These are phyloP conservation scores for Lathyrus tuberosus DNA, from an alignment of 306 rosid genomes.

Conservation along the genomic window DNA sequence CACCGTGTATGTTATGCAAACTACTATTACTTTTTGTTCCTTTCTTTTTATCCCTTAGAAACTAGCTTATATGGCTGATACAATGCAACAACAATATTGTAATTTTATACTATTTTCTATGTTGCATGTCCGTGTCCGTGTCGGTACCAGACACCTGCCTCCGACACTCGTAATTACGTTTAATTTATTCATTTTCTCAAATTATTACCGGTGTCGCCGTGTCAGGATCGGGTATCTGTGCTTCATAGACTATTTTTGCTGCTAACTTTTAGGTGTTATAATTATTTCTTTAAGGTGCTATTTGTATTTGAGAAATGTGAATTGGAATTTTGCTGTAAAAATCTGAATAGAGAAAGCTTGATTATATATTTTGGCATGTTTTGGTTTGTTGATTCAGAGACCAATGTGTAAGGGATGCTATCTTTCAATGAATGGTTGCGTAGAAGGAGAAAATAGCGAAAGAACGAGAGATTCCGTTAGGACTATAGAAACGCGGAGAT, in stretches of 20 bases:
- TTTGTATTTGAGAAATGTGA: too few species aligned
- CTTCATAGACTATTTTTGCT: too few species aligned
- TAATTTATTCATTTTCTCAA: too few species aligned
- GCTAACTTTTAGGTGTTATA: too few species aligned
- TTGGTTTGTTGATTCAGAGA: constrained; percentile 28
- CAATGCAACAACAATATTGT: not conserved
- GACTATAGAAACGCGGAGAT: constrained; percentile 59
- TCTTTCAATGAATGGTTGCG: constrained; percentile 81
- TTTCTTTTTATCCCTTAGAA: not conserved
- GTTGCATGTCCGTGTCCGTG: too few species aligned
- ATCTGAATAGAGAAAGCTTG: not conserved
- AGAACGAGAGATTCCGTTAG: constrained; percentile 43
- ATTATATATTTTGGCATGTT: constrained; percentile 1
- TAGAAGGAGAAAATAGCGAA: constrained; percentile 25
- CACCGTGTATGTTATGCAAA: constrained; percentile 28
- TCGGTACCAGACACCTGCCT: too few species aligned
- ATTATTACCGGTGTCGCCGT: too few species aligned
- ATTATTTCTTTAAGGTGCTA: too few species aligned
- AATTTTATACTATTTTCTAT: too few species aligned
- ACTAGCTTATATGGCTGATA: not conserved
- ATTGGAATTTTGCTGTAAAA: too few species aligned
- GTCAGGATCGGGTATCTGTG: too few species aligned
- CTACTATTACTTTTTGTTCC: not conserved
- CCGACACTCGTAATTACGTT: too few species aligned
- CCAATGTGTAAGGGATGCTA: constrained; percentile 49